phyloP scores from a whole-genome alignment of 805 yeast genomes.

The Barnettozyma sucrosica region DNA sequence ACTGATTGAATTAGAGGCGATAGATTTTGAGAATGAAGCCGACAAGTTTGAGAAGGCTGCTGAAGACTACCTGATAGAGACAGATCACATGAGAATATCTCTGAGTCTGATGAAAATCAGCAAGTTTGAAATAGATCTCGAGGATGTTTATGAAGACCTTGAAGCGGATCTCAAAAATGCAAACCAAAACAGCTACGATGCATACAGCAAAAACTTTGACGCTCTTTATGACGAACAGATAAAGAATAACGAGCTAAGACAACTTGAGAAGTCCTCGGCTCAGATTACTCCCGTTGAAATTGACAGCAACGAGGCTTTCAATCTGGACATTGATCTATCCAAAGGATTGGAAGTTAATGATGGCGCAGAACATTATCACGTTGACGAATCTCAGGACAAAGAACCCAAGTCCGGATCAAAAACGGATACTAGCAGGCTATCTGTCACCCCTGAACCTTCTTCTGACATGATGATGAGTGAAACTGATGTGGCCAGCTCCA shows the following conservation, averaged over 20 bases:
- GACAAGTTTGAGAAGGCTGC: conserved; percentile 5
- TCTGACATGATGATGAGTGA: background rate
- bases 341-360: conserved; percentile 1
- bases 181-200: conserved; percentile 10
- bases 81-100: background rate
- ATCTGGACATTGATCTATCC: conserved; percentile 5
- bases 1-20: conserved; percentile 14
- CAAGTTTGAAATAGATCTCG: conserved; percentile 14
- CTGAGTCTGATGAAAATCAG: conserved; percentile 6
- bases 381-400: background rate
- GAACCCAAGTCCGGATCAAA: background rate
- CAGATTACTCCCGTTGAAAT: conserved; percentile 14
- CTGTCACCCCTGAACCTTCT: background rate
- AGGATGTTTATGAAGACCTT: conserved; percentile 7
- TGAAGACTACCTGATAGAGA: background rate
- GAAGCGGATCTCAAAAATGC: conserved; percentile 3
- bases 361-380: background rate
- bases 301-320: conserved; percentile 9
- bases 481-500: background rate
- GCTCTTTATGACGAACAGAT: conserved; percentile 13
- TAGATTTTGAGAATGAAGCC: conserved; percentile 11
- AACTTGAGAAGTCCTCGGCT: conserved; percentile 14
- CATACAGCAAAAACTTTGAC: conserved; percentile 15
- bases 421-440: background rate
- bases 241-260: conserved; percentile 10